Percentiles rank a stretch among this genome's conserved stretches.
phyloP scores from a whole-genome alignment of 2,329 filamentous ascomycete species.

The Incumbomyces delicatus region DNA sequence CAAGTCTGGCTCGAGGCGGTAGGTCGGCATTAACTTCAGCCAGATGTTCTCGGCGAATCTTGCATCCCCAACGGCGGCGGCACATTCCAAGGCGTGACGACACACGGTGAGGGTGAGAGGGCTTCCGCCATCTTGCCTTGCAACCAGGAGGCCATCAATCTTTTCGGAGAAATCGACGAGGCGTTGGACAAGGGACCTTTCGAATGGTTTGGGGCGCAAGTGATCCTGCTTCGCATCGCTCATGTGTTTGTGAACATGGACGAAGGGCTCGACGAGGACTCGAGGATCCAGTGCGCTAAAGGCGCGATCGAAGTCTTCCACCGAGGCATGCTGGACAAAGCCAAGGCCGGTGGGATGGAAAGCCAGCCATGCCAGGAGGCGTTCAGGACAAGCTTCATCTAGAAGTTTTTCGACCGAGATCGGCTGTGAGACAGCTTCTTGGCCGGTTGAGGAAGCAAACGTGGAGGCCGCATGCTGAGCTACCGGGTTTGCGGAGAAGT shows the following conservation, averaged over 20 bases:
- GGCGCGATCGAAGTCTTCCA: conserved; percentile 28
- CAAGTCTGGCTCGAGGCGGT: conserved; percentile 34
- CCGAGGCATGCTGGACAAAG: conserved; percentile 14
- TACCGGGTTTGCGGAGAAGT: background rate
- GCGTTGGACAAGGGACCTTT: conserved; percentile 22
- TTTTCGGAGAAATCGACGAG: conserved; percentile 27
- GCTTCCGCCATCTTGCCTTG: conserved; percentile 29
- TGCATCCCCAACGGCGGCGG: conserved; percentile 38
- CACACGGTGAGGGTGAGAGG: conserved; percentile 40
- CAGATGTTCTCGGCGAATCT: conserved; percentile 38
- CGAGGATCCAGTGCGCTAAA: conserved; percentile 53
- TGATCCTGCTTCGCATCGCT: conserved; percentile 35
- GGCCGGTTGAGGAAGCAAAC: no score
- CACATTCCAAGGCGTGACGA: conserved; percentile 43
- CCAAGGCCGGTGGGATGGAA: conserved; percentile 23
- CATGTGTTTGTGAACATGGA: conserved; percentile 38
- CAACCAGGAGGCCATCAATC: conserved; percentile 29
- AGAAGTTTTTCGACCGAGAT: conserved; percentile 22
- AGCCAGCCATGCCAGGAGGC: conserved; percentile 28
- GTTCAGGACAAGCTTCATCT: conserved; percentile 31
- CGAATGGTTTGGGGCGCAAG: conserved; percentile 26
- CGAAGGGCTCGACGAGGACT: conserved; percentile 38
- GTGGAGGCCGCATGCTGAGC: background rate
- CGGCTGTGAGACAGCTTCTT: background rate
- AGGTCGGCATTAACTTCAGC: conserved; percentile 30